Percentiles rank a stretch among this genome's conserved stretches.
phyloP scores from a whole-genome alignment of 139 green algal species.

The Eudorina sp. region DNA sequence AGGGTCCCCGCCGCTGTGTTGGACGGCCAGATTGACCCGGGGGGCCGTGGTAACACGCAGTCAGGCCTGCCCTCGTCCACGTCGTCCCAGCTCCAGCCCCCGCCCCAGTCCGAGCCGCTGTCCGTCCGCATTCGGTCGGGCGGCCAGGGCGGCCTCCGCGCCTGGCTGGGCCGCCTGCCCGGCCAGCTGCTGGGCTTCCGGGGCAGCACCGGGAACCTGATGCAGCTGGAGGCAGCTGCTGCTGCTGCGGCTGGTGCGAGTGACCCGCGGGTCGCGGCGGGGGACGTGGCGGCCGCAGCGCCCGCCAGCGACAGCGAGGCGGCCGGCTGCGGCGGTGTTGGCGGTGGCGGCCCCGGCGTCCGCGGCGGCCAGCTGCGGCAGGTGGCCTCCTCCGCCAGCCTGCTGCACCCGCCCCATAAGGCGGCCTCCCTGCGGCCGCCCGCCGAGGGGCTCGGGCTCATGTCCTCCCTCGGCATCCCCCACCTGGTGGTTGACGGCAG shows the following conservation, averaged over 20 bases:
- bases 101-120: background rate
- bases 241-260: background rate
- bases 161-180: conserved; percentile 8
- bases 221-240: no score
- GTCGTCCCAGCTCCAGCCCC: no score
- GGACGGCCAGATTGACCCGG: background rate
- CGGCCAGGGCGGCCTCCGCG: background rate
- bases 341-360: background rate
- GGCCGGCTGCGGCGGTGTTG: background rate
- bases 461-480: no score
- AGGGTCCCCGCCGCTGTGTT: background rate
- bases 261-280: background rate
- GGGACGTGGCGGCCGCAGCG: background rate
- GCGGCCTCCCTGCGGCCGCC: no score
- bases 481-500: no score
- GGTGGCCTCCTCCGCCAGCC: background rate
- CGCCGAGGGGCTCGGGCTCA: no score
- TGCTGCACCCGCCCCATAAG: no score
- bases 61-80: no score
- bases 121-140: background rate
- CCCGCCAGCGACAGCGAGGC: background rate
- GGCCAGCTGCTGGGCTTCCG: background rate
- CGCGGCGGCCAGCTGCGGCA: background rate
- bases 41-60: background rate
- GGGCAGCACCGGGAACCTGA: background rate